A percentile compares a stretch with the other conserved stretches of the same genome.
phyloP scores from a whole-genome alignment of 441 rosid species.

The Erodium trifolium region DNA sequence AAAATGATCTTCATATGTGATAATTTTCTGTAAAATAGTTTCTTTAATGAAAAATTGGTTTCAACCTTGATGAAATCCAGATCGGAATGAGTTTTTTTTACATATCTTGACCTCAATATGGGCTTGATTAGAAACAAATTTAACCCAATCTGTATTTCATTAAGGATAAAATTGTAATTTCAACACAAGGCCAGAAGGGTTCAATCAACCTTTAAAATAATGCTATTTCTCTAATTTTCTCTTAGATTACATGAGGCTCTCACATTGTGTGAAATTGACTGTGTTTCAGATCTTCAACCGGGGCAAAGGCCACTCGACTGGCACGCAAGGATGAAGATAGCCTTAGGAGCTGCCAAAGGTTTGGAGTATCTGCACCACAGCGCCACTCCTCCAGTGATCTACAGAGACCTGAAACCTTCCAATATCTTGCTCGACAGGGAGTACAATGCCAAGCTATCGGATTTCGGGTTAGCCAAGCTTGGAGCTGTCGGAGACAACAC shows the following conservation, averaged over 20 bases:
- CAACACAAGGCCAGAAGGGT: too few relatives aligned
- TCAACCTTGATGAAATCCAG: too few relatives aligned
- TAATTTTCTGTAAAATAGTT: too few relatives aligned
- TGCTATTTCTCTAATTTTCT: too few relatives aligned
- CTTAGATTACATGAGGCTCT: not conserved
- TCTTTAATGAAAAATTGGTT: too few relatives aligned
- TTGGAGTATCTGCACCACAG: slow-evolving; percentile 64
- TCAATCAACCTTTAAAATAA: too few relatives aligned
- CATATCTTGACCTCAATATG: too few relatives aligned
- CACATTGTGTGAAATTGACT: not conserved
- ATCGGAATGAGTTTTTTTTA: too few relatives aligned
- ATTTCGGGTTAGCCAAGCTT: slow-evolving; percentile 52
- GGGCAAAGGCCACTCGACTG: slow-evolving; percentile 46
- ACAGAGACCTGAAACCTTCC: slow-evolving; percentile 62
- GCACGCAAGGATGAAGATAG: slow-evolving; percentile 61
- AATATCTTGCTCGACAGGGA: slow-evolving; percentile 60
- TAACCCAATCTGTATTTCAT: too few relatives aligned
- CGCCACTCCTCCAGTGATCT: slow-evolving; percentile 57
- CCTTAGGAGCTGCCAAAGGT: slow-evolving; percentile 67
- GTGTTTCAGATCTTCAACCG: slow-evolving; percentile 28
- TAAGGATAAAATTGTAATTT: too few relatives aligned
- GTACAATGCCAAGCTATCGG: slow-evolving; percentile 52
- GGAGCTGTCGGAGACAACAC: slow-evolving; percentile 37
- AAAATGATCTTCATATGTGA: too few relatives aligned
- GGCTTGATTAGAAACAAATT: too few relatives aligned